phyloP scores from a whole-genome alignment of 345 rosid species.

The Iberis pinnata region DNA sequence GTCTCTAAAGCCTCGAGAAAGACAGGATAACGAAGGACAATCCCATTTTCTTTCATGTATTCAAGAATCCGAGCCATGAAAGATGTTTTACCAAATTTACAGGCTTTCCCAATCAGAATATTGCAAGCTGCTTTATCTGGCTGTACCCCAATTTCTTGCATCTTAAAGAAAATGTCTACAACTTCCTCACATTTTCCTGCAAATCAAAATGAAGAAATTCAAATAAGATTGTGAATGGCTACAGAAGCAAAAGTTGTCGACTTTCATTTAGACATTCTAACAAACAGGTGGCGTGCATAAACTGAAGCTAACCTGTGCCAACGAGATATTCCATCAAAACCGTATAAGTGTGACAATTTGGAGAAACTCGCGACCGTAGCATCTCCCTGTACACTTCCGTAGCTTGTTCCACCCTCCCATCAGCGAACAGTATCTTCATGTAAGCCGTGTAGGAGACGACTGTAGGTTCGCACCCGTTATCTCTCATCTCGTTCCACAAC shows the following conservation, averaged over 20 bases:
- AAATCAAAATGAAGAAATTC: slow-evolving; percentile 19
- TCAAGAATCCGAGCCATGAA: slow-evolving; percentile 44
- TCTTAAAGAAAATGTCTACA: slow-evolving; percentile 55
- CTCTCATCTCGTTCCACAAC: slow-evolving; percentile 72
- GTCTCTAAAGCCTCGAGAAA: slow-evolving; percentile 51
- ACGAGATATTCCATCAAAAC: slow-evolving; percentile 71
- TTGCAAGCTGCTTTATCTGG: slow-evolving; percentile 94
- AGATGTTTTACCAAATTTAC: slow-evolving; percentile 44
- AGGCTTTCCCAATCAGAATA: slow-evolving; percentile 64
- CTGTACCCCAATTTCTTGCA: slow-evolving; percentile 71
- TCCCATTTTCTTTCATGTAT: slow-evolving; percentile 49
- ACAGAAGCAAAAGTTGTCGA: neutral
- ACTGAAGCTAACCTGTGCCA: slow-evolving; percentile 39
- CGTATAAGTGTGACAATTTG: slow-evolving; percentile 76
- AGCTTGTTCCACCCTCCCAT: slow-evolving; percentile 54
- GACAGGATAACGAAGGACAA: slow-evolving; percentile 62
- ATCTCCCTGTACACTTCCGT: slow-evolving; percentile 62
- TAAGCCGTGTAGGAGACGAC: slow-evolving; percentile 78
- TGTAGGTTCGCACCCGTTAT: slow-evolving; percentile 40
- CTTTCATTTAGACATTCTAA: slow-evolving; percentile 27
- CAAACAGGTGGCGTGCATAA: slow-evolving; percentile 34
- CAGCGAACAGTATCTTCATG: slow-evolving; percentile 67
- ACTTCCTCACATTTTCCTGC: slow-evolving; percentile 66
- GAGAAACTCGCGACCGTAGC: slow-evolving; percentile 49
- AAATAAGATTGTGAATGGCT: too few relatives aligned